Base-by-base conservation (phyloP, 768 basidiomycete genomes). In the Ramaria sp. region DNA sequence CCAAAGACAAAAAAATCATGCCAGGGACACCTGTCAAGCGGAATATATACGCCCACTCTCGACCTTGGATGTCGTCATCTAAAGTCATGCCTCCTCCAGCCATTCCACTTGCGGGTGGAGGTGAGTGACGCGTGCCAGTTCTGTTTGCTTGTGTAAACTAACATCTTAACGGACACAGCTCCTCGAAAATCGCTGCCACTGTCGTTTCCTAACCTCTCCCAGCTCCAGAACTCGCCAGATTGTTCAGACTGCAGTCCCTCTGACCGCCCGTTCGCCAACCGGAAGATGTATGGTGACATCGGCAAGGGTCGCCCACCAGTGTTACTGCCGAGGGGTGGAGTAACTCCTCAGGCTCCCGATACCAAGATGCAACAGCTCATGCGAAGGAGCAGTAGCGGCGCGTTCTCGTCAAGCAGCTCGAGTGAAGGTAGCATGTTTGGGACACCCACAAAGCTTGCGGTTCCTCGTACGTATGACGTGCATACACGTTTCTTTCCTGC, bases 21-120 rank as follows among this genome's bases (percentile, higher is more conserved):
- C 88, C 88, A 1, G 86, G 84, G 0, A 90, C 88, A 13, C 88
- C 88, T 0, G 84, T 88, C n/a, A 90, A 90, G 73, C 81, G 75
- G 62, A 65, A 73, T 20, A 27, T 18, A 25, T 44, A 37, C 27
- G 52, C 49, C 9, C 48, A 44, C 37, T 54, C 57, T 22, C 54
- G 57, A 5, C 20, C 67, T 62, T n/a, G 61, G 60, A 25, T 52
- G 48, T 56, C 39, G 67, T 70, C 65, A 32, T 48, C 52, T 28
- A 58, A 58, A 30, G 49, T 42, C 15, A 37, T 50, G 39, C 32
- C 48, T 20, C 28, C 57, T 30, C 20, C 52, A 16, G 57, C 43
- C 43, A 25, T 24, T 25, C 43, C 42, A 13, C 52, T 24, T 20
- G 39, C 42, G n/a, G 38, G 18, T 28, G 45, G 52, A 48, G 41